phyloP scores from a whole-genome alignment of 2,329 filamentous ascomycete species.

The Huntiella decipiens region DNA sequence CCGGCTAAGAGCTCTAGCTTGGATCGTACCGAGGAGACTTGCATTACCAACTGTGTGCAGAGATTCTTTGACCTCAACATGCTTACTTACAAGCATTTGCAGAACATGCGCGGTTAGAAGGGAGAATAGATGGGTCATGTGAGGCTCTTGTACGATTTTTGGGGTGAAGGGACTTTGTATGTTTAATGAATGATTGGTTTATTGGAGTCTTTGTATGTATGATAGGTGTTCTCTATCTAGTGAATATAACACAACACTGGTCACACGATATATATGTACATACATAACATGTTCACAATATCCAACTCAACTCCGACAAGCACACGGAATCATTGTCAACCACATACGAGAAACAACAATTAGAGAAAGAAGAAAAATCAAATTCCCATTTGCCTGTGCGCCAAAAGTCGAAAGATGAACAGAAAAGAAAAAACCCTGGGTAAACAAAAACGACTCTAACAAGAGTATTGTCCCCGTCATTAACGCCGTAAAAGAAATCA shows the following conservation, averaged over 20 bases:
- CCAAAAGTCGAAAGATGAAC: background rate
- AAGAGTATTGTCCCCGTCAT: no score
- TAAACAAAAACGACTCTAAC: background rate
- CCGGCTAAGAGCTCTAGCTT: slow-evolving; percentile 53
- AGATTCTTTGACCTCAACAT: slow-evolving; percentile 81
- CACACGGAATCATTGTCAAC: no score
- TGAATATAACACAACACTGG: background rate
- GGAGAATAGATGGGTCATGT: background rate
- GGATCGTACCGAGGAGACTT: slow-evolving; percentile 60
- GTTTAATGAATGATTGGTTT: background rate
- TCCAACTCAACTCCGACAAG: no score
- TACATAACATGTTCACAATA: background rate
- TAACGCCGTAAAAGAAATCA: no score
- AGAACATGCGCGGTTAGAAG: slow-evolving; percentile 29
- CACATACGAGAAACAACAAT: background rate
- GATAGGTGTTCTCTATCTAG: background rate
- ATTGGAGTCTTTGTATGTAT: slow-evolving; percentile 1
- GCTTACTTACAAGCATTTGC: slow-evolving; percentile 68
- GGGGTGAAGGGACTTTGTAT: background rate
- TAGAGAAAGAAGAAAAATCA: slow-evolving; percentile 1
- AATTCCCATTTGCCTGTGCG: background rate
- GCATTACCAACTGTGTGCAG: slow-evolving; percentile 83
- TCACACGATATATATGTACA: background rate
- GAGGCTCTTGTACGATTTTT: background rate
- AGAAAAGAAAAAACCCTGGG: background rate